Conservation (phyloP, 495 filamentous ascomycete species). For the Penicillium roqueforti region DNA sequence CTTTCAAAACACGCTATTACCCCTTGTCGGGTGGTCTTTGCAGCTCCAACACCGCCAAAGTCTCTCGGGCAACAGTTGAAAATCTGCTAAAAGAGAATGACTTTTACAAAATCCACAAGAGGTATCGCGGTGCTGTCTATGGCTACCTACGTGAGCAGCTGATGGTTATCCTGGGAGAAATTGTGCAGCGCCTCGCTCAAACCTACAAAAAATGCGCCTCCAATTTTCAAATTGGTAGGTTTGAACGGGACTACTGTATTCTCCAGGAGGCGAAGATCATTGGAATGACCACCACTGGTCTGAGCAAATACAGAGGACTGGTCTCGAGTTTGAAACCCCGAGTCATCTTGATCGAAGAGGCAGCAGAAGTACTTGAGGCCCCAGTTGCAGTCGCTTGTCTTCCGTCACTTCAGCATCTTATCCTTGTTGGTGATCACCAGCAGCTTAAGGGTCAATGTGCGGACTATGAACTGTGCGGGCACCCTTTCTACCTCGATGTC, state of each 20-base stretch:
- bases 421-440: constrained; percentile 73
- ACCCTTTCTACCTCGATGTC: constrained; percentile 59
- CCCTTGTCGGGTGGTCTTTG: constrained; percentile 47
- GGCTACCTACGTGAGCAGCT: constrained; percentile 46
- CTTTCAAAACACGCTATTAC: constrained; percentile 46
- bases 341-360: constrained; percentile 69
- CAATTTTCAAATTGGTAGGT: constrained; percentile 48
- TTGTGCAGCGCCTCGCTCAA: constrained; percentile 40
- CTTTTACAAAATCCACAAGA: constrained; percentile 53
- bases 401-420: constrained; percentile 65
- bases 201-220: constrained; percentile 40
- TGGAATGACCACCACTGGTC: constrained; percentile 75
- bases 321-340: constrained; percentile 66
- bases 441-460: constrained; percentile 64
- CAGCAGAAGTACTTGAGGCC: constrained; percentile 68
- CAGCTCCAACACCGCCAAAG: constrained; percentile 18
- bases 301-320: constrained; percentile 81
- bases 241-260: constrained; percentile 51
- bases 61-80: constrained; percentile 8
- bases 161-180: constrained; percentile 36
- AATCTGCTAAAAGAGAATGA: constrained; percentile 35
- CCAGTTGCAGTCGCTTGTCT: constrained; percentile 61
- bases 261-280: constrained; percentile 55
- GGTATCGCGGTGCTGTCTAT: constrained; percentile 57
- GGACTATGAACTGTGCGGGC: constrained; percentile 48